phyloP scores from a whole-genome alignment of 1,284 basidiomycete genomes.

The Fomitopsis pinicola region DNA sequence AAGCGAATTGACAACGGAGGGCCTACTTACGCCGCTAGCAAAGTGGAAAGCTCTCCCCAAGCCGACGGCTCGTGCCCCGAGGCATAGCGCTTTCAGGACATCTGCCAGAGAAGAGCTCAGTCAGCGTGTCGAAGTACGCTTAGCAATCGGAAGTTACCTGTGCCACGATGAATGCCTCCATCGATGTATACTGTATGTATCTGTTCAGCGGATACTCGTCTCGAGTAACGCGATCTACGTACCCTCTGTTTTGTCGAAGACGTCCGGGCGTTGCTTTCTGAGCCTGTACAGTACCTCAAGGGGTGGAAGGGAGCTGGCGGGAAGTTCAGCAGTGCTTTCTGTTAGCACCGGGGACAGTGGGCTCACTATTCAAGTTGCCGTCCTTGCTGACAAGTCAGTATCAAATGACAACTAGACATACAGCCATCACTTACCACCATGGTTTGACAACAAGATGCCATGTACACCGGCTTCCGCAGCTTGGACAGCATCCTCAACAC shows the following conservation, averaged over 20 bases:
- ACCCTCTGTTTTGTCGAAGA: constrained; percentile 74
- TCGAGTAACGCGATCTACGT: neutral
- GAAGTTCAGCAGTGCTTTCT: neutral
- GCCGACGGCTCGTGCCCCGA: constrained; percentile 89
- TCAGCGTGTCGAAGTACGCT: too few relatives aligned
- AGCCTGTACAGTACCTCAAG: constrained; percentile 77
- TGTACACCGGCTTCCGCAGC: constrained; percentile 84
- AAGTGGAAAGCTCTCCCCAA: constrained; percentile 87
- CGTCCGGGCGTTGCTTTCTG: constrained; percentile 65
- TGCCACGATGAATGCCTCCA: constrained; percentile 83
- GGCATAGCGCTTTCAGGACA: constrained; percentile 86
- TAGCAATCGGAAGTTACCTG: constrained; percentile 38
- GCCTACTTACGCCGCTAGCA: constrained; percentile 77
- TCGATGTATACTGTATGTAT: constrained; percentile 73
- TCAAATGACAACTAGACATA: neutral
- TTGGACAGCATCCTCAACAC: constrained; percentile 81
- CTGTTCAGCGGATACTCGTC: neutral
- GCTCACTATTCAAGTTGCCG: constrained; percentile 80
- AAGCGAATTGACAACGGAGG: neutral
- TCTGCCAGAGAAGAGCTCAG: constrained; percentile 37
- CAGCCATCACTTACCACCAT: constrained; percentile 62
- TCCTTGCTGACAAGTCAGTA: constrained; percentile 35
- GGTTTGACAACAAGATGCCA: constrained; percentile 89
- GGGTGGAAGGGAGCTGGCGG: constrained; percentile 57
- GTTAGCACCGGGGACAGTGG: neutral